Conservation (phyloP, 2,329 filamentous ascomycete species). For the Alternaria tenuissima region DNA sequence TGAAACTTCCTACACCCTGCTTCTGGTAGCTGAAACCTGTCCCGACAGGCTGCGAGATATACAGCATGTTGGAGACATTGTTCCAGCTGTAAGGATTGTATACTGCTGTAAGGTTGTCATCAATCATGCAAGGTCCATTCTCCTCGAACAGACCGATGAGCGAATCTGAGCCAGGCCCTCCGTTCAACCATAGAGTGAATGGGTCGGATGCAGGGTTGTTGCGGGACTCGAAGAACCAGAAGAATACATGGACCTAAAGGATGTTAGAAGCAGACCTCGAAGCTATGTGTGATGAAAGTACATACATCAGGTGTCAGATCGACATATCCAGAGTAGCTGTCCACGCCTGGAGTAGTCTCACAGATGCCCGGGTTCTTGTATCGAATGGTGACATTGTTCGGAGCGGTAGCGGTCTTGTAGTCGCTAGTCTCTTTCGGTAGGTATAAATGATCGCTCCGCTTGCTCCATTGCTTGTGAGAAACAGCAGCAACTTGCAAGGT, state of each 20-base stretch:
- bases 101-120: constrained; percentile 28
- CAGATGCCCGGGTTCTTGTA: constrained; percentile 64
- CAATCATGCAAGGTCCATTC: constrained; percentile 32
- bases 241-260: constrained; percentile 49
- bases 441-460: constrained; percentile 29
- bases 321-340: constrained; percentile 56
- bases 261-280: constrained; percentile 2
- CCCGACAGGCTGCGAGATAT: constrained; percentile 68
- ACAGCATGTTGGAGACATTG: constrained; percentile 67
- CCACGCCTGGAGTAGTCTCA: constrained; percentile 62
- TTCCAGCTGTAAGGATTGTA: constrained; percentile 69
- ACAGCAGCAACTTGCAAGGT: constrained; percentile 24
- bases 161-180: constrained; percentile 61
- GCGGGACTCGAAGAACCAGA: constrained; percentile 63
- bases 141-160: constrained; percentile 63
- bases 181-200: constrained; percentile 62
- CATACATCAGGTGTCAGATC: constrained; percentile 46
- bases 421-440: constrained; percentile 53
- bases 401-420: constrained; percentile 57
- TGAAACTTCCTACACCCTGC: constrained; percentile 29
- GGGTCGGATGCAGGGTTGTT: constrained; percentile 57
- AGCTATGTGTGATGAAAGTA: not conserved
- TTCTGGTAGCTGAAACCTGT: constrained; percentile 61
- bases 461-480: constrained; percentile 31
- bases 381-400: constrained; percentile 56